phyloP scores from a whole-genome alignment of 306 rosid genomes.

The Cicer cuneatum region DNA sequence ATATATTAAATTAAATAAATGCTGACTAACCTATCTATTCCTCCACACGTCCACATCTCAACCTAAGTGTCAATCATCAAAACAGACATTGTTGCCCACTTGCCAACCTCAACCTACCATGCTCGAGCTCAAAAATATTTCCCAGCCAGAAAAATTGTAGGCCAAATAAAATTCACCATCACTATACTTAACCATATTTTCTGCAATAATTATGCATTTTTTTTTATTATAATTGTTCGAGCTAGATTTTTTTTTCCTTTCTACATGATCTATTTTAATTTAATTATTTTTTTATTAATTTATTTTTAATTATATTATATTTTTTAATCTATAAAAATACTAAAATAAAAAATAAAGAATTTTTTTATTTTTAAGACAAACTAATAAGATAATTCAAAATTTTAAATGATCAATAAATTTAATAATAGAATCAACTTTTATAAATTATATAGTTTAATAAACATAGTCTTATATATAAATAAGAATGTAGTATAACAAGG shows the following conservation, averaged over 20 bases:
- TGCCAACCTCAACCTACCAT: conserved; percentile 28
- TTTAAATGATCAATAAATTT: no score
- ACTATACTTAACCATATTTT: conserved; percentile 17
- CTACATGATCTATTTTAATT: no score
- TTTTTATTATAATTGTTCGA: not conserved
- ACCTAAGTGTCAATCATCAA: conserved; percentile 39
- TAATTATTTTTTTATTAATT: no score
- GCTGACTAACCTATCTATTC: conserved; percentile 40
- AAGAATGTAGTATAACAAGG: no score
- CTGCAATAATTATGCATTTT: not conserved
- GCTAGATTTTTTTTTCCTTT: not conserved
- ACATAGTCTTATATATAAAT: no score
- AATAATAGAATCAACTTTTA: no score
- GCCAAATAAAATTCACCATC: conserved; percentile 8
- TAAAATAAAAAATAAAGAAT: no score
- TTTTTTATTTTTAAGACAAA: no score
- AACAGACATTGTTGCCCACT: conserved; percentile 33
- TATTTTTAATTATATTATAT: no score
- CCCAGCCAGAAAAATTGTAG: not conserved
- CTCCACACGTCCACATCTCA: conserved; percentile 36
- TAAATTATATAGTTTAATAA: no score
- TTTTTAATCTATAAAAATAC: no score
- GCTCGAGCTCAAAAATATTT: not conserved
- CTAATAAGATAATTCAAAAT: no score
- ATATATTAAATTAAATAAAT: conserved; percentile 36